Percentiles rank a stretch among this genome's conserved stretches.
phyloP scores from a whole-genome alignment of 305 asterid genomes.

The Rubia balearica region DNA sequence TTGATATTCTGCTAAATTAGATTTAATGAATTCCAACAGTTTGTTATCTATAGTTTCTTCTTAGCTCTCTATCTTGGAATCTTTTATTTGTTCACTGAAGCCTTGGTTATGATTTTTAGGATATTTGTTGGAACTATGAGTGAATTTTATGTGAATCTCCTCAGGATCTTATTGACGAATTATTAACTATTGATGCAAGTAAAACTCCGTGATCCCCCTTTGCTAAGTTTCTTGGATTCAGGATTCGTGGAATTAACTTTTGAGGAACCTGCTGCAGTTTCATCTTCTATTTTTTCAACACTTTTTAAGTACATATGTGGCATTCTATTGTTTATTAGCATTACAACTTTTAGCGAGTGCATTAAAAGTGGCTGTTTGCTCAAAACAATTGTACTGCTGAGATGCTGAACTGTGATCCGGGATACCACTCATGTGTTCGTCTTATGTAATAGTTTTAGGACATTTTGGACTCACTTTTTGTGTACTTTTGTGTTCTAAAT shows the following conservation, averaged over 20 bases:
- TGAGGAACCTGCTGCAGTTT: neutral
- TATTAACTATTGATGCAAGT: slow-evolving; percentile 20
- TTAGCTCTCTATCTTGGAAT: neutral
- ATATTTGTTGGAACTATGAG: slow-evolving; percentile 89
- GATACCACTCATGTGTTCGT: no score
- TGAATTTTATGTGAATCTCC: slow-evolving; percentile 69
- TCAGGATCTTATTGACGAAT: slow-evolving; percentile 73
- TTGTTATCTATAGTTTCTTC: neutral
- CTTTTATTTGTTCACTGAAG: neutral
- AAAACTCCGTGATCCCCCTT: neutral
- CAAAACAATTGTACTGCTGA: no score
- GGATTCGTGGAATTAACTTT: neutral
- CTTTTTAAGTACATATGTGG: neutral
- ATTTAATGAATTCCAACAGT: slow-evolving; percentile 63
- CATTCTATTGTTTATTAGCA: neutral
- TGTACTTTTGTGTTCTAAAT: no score
- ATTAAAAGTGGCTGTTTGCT: neutral
- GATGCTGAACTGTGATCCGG: neutral
- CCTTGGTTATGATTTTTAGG: slow-evolving; percentile 30
- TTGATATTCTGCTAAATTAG: no score
- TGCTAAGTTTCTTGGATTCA: neutral
- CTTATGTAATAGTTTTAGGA: no score
- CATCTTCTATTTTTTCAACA: neutral
- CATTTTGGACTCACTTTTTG: no score
- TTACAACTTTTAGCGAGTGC: neutral